phyloP scores from a whole-genome alignment of 805 yeast genomes.

The Candida koratica region DNA sequence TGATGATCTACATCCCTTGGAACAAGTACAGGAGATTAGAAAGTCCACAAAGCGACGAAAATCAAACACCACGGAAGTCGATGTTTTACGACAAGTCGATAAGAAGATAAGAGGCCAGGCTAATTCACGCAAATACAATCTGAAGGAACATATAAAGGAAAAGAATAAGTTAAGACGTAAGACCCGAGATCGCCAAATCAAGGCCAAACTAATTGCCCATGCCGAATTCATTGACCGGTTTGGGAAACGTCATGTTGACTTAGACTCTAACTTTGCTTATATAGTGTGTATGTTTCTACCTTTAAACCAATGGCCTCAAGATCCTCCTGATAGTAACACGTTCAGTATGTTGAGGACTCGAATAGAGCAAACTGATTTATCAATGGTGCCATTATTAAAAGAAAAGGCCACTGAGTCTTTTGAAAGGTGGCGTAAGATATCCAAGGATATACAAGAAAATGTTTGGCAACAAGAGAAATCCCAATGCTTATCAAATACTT shows the following conservation, averaged over 20 bases:
- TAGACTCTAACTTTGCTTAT: constrained; percentile 6
- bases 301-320: constrained; percentile 10
- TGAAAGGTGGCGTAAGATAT: constrained; percentile 8
- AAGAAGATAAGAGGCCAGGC: background rate
- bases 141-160: constrained; percentile 8
- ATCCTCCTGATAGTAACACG: constrained; percentile 8
- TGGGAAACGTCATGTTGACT: constrained; percentile 5
- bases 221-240: constrained; percentile 6
- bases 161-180: constrained; percentile 9
- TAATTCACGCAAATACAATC: constrained; percentile 8
- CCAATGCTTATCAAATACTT: constrained; percentile 3
- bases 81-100: constrained; percentile 5
- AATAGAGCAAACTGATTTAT: background rate
- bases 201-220: constrained; percentile 7
- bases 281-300: constrained; percentile 10
- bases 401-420: background rate
- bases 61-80: constrained; percentile 2
- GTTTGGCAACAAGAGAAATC: constrained; percentile 10
- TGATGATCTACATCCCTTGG: constrained; percentile 7
- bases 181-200: constrained; percentile 7
- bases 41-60: constrained; percentile 2
- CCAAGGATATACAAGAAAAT: constrained; percentile 5
- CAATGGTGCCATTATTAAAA: background rate
- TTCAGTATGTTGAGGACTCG: background rate
- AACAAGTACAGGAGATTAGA: constrained; percentile 6